These are phyloP conservation scores for Sporothrix phasma DNA, from an alignment of 2,329 filamentous ascomycete species.

Conservation along the genomic window DNA sequence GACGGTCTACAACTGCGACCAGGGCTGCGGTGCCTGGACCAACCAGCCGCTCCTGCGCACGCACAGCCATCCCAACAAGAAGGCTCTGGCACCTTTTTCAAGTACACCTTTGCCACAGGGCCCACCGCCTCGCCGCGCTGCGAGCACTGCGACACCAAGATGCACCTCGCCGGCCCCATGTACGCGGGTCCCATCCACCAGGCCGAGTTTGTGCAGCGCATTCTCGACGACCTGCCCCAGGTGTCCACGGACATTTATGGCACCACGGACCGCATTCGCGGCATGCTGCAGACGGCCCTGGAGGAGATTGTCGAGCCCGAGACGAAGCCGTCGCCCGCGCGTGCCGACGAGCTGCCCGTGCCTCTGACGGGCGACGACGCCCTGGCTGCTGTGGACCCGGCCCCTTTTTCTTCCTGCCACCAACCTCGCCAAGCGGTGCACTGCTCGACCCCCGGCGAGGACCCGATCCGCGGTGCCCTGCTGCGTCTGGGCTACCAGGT, in stretches of 20 bases:
- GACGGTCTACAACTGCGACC: constrained; percentile 83
- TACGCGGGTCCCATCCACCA: constrained; percentile 86
- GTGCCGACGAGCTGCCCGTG: constrained; percentile 11
- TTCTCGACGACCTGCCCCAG: constrained; percentile 62
- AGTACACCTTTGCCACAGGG: constrained; percentile 64
- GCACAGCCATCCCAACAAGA: constrained; percentile 57
- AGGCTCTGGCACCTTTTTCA: constrained; percentile 59
- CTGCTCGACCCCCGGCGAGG: constrained; percentile 68
- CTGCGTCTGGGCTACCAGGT: constrained; percentile 70
- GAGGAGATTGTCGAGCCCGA: constrained; percentile 65
- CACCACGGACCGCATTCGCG: constrained; percentile 72
- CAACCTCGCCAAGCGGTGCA: constrained; percentile 67
- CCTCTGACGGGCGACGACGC: neutral
- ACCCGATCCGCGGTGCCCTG: constrained; percentile 71
- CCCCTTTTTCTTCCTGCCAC: constrained; percentile 84
- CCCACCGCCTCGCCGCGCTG: constrained; percentile 59
- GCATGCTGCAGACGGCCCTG: constrained; percentile 81
- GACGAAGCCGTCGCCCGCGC: constrained; percentile 23
- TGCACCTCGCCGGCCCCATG: constrained; percentile 88
- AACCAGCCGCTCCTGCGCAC: constrained; percentile 70
- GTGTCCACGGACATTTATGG: constrained; percentile 62
- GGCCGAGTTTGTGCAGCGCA: constrained; percentile 65
- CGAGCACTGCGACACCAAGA: constrained; percentile 75
- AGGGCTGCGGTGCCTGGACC: constrained; percentile 84
- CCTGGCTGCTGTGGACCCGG: constrained; percentile 55